Base-by-base conservation (phyloP, 2,329 filamentous ascomycete species). In the Microcyclospora tardicrescens region DNA sequence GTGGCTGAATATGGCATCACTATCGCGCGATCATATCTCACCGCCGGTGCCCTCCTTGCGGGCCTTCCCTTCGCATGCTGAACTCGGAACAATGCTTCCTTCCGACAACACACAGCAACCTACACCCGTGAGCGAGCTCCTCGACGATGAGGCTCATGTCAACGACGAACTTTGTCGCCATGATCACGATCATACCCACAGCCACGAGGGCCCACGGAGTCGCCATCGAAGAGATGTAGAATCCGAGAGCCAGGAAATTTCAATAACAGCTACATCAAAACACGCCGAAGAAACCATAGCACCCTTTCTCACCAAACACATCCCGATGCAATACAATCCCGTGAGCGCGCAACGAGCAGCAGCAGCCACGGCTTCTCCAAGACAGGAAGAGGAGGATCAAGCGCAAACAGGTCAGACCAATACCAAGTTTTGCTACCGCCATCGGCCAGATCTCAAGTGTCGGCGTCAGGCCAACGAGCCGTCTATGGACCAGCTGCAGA, bases 391-490 rank as follows among this genome's bases (percentile, higher is more conserved):
- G 63, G 37, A 40, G 33, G 36, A 46, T 13, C 24, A 16, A 42
- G n/a, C 33, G 14, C 14, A 43, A 41, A 10, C 61, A 50, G 49
- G 54, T 39, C 58, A 77, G 45, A 73, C 71, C 28, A 93, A 87
- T 59, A 93, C 85, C 51, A 91, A 84, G 60, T 96, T 82, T 65
- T 98, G 91, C 65, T 98, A 98, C 61, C 79, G 91, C 40, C 91
- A 98, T 61, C 74, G 84, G 38, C 91, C 91, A 2, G 91, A 96
- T 61, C 77, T 89, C 38, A 93, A 95, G 64, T 98, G 91, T 64
- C 74, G 87, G 44, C 77, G 86, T 43, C 85, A 93, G 45, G 87
- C 86, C 42, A 87, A 96, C 64, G 91, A 96, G 64, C 81, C 81
- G 34, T 91, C 91, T 46, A 98, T 98, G 91, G 84, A 89, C 51